phyloP scores from a whole-genome alignment of 805 yeast species.

The Hanseniaspora lachancei region DNA sequence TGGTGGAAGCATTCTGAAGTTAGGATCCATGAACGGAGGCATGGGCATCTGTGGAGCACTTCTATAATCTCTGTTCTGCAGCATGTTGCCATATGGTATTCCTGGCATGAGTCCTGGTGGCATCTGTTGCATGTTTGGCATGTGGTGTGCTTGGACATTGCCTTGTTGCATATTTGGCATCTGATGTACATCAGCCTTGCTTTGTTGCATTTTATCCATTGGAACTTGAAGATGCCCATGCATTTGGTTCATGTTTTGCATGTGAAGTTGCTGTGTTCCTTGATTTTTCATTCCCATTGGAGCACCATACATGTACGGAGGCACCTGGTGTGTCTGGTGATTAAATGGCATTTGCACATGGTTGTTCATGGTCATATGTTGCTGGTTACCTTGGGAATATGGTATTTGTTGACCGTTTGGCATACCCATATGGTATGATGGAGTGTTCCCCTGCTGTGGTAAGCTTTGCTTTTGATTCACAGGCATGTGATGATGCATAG shows the following conservation, averaged over 20 bases:
- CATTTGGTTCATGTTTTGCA: neutral
- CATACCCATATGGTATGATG: conserved; percentile 13
- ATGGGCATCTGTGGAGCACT: conserved; percentile 17
- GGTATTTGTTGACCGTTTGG: conserved; percentile 16
- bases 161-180: neutral
- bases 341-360: conserved; percentile 11
- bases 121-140: neutral
- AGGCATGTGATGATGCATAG: neutral
- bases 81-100: conserved; percentile 20
- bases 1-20: conserved; percentile 15
- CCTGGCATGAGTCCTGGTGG: conserved; percentile 18
- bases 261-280: neutral
- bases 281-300: neutral
- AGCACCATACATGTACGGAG: neutral
- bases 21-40: conserved; percentile 14
- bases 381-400: conserved; percentile 7
- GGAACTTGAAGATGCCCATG: too few relatives aligned
- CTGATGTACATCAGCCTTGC: neutral
- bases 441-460: neutral
- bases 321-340: neutral
- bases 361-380: conserved; percentile 16
- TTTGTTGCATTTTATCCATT: neutral
- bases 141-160: neutral
- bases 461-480: conserved; percentile 5
- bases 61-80: conserved; percentile 17